phyloP scores from a whole-genome alignment of 2,329 filamentous ascomycete genomes.

The Penicillium sp. region DNA sequence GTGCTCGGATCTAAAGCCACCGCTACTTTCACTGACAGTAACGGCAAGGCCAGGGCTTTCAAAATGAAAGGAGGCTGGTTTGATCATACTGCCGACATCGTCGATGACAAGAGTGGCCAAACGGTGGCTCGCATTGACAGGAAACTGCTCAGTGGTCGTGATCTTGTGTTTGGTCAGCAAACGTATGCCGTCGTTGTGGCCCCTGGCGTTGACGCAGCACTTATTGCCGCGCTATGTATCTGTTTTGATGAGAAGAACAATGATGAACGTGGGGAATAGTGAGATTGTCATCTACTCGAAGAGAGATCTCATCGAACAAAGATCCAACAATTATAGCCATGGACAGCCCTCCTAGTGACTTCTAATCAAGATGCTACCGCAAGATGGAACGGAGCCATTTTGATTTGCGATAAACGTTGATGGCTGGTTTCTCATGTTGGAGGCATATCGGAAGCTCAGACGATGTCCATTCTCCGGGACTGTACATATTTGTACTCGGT shows the following conservation, averaged over 20 bases:
- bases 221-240: slow-evolving; percentile 68
- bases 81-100: slow-evolving; percentile 60
- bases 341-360: too few relatives aligned
- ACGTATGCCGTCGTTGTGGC: slow-evolving; percentile 67
- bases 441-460: too few relatives aligned
- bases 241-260: slow-evolving; percentile 69
- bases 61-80: slow-evolving; percentile 65
- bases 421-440: too few relatives aligned
- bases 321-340: too few relatives aligned
- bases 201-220: slow-evolving; percentile 65
- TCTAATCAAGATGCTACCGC: too few relatives aligned
- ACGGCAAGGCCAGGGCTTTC: slow-evolving; percentile 50
- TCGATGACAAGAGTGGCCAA: slow-evolving; percentile 52
- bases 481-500: too few relatives aligned
- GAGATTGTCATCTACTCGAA: too few relatives aligned
- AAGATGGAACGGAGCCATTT: too few relatives aligned
- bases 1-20: slow-evolving; percentile 30
- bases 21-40: slow-evolving; percentile 55
- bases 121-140: slow-evolving; percentile 62
- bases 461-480: too few relatives aligned
- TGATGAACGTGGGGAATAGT: slow-evolving; percentile 30
- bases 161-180: slow-evolving; percentile 63
- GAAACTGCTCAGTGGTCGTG: slow-evolving; percentile 58
- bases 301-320: too few relatives aligned
- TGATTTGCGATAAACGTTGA: too few relatives aligned